Conservation (phyloP, 345 rosid species). For the Salix brachista region DNA sequence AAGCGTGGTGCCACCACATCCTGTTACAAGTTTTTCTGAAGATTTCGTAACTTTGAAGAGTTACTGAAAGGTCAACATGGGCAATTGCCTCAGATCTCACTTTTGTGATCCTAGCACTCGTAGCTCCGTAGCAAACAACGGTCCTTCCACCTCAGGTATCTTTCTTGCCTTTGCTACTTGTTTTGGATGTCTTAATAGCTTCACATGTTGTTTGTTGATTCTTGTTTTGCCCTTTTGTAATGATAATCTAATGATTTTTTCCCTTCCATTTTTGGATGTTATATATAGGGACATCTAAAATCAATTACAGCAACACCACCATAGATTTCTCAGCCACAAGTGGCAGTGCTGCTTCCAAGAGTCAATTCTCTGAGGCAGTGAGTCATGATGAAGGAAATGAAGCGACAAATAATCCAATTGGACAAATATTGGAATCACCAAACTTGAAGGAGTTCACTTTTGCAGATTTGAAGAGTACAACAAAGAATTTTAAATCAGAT, state of each 20-base stretch:
- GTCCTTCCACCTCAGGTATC: constrained; percentile 26
- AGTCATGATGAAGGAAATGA: constrained; percentile 31
- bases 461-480: constrained; percentile 55
- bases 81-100: constrained; percentile 35
- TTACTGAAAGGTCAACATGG: constrained; percentile 29
- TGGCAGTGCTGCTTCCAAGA: constrained; percentile 34
- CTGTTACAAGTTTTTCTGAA: neutral
- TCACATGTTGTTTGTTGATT: neutral
- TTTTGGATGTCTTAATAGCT: neutral
- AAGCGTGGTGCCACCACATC: neutral
- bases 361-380: constrained; percentile 36
- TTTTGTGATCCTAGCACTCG: neutral
- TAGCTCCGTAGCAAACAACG: constrained; percentile 1
- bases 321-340: constrained; percentile 30
- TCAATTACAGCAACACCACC: constrained; percentile 24
- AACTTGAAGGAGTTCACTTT: constrained; percentile 52
- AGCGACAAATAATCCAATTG: constrained; percentile 15
- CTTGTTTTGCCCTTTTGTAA: neutral
- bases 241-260: neutral
- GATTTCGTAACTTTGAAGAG: neutral
- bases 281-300: constrained; percentile 21
- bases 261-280: constrained; percentile 5
- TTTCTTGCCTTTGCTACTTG: neutral
- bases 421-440: constrained; percentile 34
- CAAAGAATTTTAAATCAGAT: constrained; percentile 59